Base-by-base conservation (phyloP, 805 yeast species). In the Nakazawaea pomicola region DNA sequence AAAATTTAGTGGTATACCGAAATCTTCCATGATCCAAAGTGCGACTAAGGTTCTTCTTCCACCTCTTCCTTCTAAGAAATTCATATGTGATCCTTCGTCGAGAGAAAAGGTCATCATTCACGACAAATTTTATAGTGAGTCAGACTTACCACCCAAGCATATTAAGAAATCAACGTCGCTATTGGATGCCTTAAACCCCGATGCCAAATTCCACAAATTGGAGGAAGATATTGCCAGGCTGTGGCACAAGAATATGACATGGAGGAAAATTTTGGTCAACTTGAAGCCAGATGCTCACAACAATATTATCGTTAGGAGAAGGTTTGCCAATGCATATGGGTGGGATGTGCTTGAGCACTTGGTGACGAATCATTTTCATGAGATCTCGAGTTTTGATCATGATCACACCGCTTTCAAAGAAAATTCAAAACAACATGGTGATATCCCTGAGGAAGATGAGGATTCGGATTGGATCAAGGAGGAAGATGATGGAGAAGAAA, bases 281-380 rank as follows among this genome's bases (percentile, higher is more conserved):
- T 63, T 93, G 48, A 75, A 79, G 48, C 96, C 97, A 0, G 99
- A 91, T 58, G 96, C 99, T 0, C 99, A 91, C 56, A 91, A 91
- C 54, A 91, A 89, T 54, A 89, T 93, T 21, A 71, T 87, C 20
- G 98, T 91, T 1, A 68, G 99, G 47, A 70, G 99, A 49, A 65
- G 86, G 46, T 93, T 86, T 66, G 82, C 95, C 5, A 91, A 91
- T 61, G 93, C 96, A 0, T 90, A 83, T 61, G 99, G 99, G 2
- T 88, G 96, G 93, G 87, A 85, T 1, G 95, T 88, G 0, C 70
- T 91, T n/a, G 83, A 81, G 33, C 96, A 91, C 58, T 53, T 90
- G 49, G 85, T 83, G 1, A 67, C 74, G 12, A 73, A 76, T 41
- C 93, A 85, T 62, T 85, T 85, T 57, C 51, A 57, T 2, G 38